phyloP scores from a whole-genome alignment of 2,329 filamentous ascomycete species.

The Thelonectria blattea region DNA sequence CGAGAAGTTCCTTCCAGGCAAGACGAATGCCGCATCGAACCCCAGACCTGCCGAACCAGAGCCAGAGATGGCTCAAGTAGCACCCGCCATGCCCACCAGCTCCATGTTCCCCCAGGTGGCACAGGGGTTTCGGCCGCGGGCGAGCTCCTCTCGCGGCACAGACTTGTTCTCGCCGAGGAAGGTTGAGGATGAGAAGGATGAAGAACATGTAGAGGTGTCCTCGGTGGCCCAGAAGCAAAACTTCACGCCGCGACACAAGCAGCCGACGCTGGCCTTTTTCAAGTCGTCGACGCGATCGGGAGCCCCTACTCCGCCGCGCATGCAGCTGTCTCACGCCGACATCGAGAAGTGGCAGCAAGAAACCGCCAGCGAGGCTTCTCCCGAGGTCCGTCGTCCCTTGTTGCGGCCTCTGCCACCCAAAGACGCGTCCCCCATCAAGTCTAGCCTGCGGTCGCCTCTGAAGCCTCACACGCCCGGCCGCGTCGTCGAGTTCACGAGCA shows the following conservation, averaged over 20 bases:
- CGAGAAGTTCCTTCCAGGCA: slow-evolving; percentile 40
- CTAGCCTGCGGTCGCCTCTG: slow-evolving; percentile 61
- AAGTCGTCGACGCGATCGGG: slow-evolving; percentile 39
- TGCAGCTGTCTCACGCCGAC: slow-evolving; percentile 50
- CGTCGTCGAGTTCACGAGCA: slow-evolving; percentile 64
- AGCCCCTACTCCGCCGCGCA: slow-evolving; percentile 46
- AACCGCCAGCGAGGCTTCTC: slow-evolving; percentile 47
- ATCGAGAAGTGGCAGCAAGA: slow-evolving; percentile 51
- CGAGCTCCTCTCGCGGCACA: slow-evolving; percentile 37
- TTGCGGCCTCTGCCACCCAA: slow-evolving; percentile 57
- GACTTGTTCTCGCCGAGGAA: slow-evolving; percentile 44
- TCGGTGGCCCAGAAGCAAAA: slow-evolving; percentile 55
- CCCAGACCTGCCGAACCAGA: slow-evolving; percentile 27
- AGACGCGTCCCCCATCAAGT: slow-evolving; percentile 62
- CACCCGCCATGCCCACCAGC: slow-evolving; percentile 41
- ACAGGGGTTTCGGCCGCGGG: slow-evolving; percentile 42
- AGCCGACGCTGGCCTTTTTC: slow-evolving; percentile 48
- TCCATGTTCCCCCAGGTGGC: slow-evolving; percentile 49
- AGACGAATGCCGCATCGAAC: slow-evolving; percentile 28
- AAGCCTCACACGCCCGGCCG: slow-evolving; percentile 64
- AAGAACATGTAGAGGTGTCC: slow-evolving; percentile 42
- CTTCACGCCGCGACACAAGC: slow-evolving; percentile 53
- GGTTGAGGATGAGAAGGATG: slow-evolving; percentile 38
- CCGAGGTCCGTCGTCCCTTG: slow-evolving; percentile 46
- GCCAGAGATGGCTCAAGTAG: slow-evolving; percentile 28